phyloP scores from a whole-genome alignment of 345 rosid species.

The Citrus reticulata region DNA sequence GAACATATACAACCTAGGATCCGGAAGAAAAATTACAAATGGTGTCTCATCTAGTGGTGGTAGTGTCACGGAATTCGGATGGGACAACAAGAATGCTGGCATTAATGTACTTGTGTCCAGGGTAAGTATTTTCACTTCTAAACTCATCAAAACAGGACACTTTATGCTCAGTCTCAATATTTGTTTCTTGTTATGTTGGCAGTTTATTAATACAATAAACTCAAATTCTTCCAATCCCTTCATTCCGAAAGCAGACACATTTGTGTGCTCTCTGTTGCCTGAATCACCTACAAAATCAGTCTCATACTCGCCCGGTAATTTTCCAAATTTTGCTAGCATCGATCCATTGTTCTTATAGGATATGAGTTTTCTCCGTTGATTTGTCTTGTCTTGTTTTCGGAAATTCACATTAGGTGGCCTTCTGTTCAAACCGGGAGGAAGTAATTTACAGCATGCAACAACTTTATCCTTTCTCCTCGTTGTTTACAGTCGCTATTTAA shows the following conservation, averaged over 20 bases:
- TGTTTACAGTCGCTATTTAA: conserved; percentile 35
- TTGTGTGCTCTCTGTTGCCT: conserved; percentile 42
- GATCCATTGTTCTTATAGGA: background rate
- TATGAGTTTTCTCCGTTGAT: background rate
- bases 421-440: conserved; percentile 46
- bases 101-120: conserved; percentile 64
- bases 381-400: background rate
- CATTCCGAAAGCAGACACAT: conserved; percentile 33
- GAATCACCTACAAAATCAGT: conserved; percentile 51
- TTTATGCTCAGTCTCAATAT: background rate
- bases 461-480: conserved; percentile 45
- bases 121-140: conserved; percentile 26
- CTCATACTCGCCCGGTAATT: conserved; percentile 44
- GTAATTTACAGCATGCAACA: conserved; percentile 59
- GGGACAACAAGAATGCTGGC: conserved; percentile 86
- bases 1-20: conserved; percentile 25
- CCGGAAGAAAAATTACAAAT: background rate
- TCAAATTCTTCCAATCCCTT: conserved; percentile 12
- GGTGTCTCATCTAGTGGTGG: conserved; percentile 5
- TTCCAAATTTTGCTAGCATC: background rate
- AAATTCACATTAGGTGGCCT: conserved; percentile 35
- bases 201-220: conserved; percentile 20
- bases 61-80: conserved; percentile 54
- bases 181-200: background rate
- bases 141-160: no score